Conservation (phyloP, 2,329 filamentous ascomycete genomes). For the Penicillium hordei region DNA sequence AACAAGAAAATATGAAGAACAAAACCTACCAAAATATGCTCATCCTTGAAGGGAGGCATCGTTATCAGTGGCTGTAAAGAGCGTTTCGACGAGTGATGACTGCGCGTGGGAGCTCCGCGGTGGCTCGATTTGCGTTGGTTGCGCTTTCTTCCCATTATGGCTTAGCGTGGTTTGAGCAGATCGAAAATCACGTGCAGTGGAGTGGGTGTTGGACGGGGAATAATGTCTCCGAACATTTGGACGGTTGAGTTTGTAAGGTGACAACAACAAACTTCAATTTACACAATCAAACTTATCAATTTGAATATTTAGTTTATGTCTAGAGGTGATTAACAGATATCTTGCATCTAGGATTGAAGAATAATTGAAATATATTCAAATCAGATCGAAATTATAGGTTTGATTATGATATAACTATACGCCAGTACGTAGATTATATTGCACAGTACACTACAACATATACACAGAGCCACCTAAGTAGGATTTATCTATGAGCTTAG, state of each 20-base stretch:
- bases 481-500: background rate
- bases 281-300: background rate
- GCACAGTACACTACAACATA: background rate
- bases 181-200: constrained; percentile 8
- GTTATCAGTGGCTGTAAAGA: constrained; percentile 18
- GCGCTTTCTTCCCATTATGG: constrained; percentile 18
- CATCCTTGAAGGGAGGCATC: constrained; percentile 55
- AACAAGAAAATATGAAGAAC: background rate
- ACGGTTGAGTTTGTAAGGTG: background rate
- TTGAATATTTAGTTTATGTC: background rate
- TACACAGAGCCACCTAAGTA: background rate
- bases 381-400: background rate
- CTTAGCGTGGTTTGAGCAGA: constrained; percentile 18
- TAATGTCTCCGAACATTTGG: background rate
- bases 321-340: background rate
- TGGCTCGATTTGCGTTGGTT: constrained; percentile 16
- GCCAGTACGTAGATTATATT: too few species aligned
- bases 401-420: too few species aligned
- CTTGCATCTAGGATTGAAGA: background rate
- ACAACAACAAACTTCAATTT: background rate
- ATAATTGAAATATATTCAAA: background rate
- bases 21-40: constrained; percentile 50
- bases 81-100: constrained; percentile 13
- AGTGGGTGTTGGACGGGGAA: background rate
- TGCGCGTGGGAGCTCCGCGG: constrained; percentile 21